phyloP scores from a whole-genome alignment of 2,329 filamentous ascomycete species.

The Exophiala alcalophila region DNA sequence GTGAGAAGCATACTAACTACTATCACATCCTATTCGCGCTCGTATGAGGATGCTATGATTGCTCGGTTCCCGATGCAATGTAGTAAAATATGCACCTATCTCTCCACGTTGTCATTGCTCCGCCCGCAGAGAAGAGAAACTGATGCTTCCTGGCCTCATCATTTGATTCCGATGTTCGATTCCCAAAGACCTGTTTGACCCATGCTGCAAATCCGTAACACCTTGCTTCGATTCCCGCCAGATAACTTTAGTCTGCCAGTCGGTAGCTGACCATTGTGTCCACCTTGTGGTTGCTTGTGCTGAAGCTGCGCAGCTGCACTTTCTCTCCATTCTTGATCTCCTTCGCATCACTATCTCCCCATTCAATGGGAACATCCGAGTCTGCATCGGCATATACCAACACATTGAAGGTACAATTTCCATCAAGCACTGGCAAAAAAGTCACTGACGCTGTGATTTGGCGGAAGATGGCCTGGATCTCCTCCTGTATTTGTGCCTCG shows the following conservation, averaged over 20 bases:
- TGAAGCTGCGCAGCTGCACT: slow-evolving; percentile 92
- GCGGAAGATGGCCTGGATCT: slow-evolving; percentile 94
- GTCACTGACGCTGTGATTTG: slow-evolving; percentile 98
- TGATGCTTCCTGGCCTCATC: too few relatives aligned
- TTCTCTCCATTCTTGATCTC: slow-evolving; percentile 94
- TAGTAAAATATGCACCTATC: too few relatives aligned
- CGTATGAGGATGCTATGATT: too few relatives aligned
- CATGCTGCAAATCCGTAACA: too few relatives aligned
- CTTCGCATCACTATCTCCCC: slow-evolving; percentile 97
- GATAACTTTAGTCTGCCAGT: slow-evolving; percentile 39
- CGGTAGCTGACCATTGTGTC: slow-evolving; percentile 95
- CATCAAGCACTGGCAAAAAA: slow-evolving; percentile 88
- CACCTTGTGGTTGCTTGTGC: slow-evolving; percentile 88
- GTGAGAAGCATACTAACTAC: too few relatives aligned
- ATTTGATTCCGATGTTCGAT: too few relatives aligned
- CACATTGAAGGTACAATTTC: slow-evolving; percentile 97
- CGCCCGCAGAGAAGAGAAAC: too few relatives aligned
- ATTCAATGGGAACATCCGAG: slow-evolving; percentile 93
- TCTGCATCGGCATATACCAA: slow-evolving; percentile 96
- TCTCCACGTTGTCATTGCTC: too few relatives aligned
- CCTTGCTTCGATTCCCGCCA: too few relatives aligned
- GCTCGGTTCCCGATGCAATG: too few relatives aligned
- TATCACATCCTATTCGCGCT: too few relatives aligned
- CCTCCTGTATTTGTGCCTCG: slow-evolving; percentile 87
- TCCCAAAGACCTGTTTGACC: too few relatives aligned